phyloP scores from a whole-genome alignment of 306 rosid genomes.

The Quercus gilva region DNA sequence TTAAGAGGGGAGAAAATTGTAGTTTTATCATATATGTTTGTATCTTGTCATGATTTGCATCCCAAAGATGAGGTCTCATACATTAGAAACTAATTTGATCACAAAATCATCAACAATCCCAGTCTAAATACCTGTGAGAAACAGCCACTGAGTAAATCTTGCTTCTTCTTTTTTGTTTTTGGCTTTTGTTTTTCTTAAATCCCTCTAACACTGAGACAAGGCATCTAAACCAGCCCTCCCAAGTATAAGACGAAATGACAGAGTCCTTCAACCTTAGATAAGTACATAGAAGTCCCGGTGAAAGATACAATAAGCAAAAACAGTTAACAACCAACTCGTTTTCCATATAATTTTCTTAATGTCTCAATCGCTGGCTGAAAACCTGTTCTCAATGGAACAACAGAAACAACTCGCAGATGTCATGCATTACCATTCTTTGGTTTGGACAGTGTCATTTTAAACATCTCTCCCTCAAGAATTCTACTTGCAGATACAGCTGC shows the following conservation, averaged over 20 bases:
- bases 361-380: conserved; percentile 53
- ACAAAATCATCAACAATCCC: not conserved
- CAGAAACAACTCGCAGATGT: conserved; percentile 40
- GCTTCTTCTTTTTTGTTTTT: not conserved
- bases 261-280: not conserved
- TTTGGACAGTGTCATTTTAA: conserved; percentile 50
- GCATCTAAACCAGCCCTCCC: not conserved
- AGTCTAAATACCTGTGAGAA: not conserved
- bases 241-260: not conserved
- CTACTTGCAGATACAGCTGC: conserved; percentile 41
- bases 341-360: conserved; percentile 42
- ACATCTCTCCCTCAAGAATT: conserved; percentile 71
- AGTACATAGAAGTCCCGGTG: not conserved
- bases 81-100: not conserved
- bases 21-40: no score
- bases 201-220: not conserved
- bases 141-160: not conserved
- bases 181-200: not conserved
- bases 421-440: conserved; percentile 56
- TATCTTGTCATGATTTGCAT: no score
- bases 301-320: not conserved
- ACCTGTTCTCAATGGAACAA: conserved; percentile 48
- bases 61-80: not conserved
- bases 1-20: no score
- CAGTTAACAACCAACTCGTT: conserved; percentile 23